Percentiles rank a stretch among this genome's conserved stretches.
Conservation (phyloP, 1,139 yeast species). For the Diutina pseudorugosa region DNA sequence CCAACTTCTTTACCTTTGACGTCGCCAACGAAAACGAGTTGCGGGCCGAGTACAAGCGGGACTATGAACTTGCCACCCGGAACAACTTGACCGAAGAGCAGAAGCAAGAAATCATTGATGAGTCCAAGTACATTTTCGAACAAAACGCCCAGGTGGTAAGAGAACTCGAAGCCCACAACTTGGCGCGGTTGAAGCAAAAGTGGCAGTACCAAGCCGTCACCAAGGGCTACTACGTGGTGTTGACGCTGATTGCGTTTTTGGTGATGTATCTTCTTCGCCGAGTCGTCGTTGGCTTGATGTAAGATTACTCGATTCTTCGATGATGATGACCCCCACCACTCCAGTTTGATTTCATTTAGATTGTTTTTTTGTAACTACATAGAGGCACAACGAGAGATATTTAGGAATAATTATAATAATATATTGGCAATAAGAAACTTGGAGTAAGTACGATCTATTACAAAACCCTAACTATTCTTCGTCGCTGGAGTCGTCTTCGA, state of each 20-base stretch:
- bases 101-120: conserved; percentile 58
- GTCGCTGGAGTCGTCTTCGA: conserved; percentile 3
- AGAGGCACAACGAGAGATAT: too few species aligned
- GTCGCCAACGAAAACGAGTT: conserved; percentile 57
- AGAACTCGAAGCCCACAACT: conserved; percentile 57
- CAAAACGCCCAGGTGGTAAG: conserved; percentile 48
- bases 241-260: conserved; percentile 15
- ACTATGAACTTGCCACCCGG: conserved; percentile 68
- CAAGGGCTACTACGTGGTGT: conserved; percentile 30
- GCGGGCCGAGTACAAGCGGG: conserved; percentile 57
- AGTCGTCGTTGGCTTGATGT: not conserved
- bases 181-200: conserved; percentile 41
- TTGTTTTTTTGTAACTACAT: too few species aligned
- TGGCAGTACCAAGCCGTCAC: conserved; percentile 44
- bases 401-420: not conserved
- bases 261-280: conserved; percentile 10
- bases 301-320: too few species aligned
- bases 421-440: too few species aligned
- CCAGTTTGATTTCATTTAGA: not conserved
- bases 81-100: conserved; percentile 54
- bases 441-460: too few species aligned
- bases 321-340: not conserved
- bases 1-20: conserved; percentile 63
- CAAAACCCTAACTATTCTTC: too few species aligned
- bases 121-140: conserved; percentile 51